Percentiles rank a stretch among this genome's conserved stretches.
Evolutionary conservation across 768 basidiomycete species (phyloP).

Genomic region (Collybia sp.): DNA sequence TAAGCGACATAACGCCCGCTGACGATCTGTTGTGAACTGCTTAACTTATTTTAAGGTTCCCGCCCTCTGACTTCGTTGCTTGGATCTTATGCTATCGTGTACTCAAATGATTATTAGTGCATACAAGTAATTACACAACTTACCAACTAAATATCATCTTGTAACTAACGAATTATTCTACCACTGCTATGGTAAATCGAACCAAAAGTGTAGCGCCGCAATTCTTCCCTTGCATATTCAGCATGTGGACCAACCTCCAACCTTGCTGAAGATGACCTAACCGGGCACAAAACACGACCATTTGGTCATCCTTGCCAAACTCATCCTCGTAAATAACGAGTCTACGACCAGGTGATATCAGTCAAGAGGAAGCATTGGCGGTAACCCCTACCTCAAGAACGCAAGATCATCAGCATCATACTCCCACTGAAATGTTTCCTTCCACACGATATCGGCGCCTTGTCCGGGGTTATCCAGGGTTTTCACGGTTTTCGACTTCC

Average conservation of each 20-base stretch:
- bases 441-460: constrained; percentile 37
- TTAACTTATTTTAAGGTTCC: constrained; percentile 8
- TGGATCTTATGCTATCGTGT: neutral
- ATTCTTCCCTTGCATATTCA: constrained; percentile 47
- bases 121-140: no score
- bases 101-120: neutral
- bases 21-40: neutral
- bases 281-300: constrained; percentile 52
- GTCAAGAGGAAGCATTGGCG: neutral
- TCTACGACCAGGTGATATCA: constrained; percentile 13
- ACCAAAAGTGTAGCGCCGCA: constrained; percentile 34
- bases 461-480: constrained; percentile 21
- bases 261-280: constrained; percentile 40
- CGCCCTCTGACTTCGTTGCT: neutral
- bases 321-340: constrained; percentile 34
- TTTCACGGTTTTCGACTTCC: constrained; percentile 38
- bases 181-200: constrained; percentile 18
- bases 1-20: constrained; percentile 7
- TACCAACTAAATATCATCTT: no score
- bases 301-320: constrained; percentile 36
- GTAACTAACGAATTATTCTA: neutral
- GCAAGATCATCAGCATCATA: constrained; percentile 46
- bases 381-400: constrained; percentile 41
- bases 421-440: constrained; percentile 43
- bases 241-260: constrained; percentile 45